Evolutionary conservation across 495 filamentous ascomycete species (phyloP).

Genomic region (Aspergillus saccharolyticus): DNA sequence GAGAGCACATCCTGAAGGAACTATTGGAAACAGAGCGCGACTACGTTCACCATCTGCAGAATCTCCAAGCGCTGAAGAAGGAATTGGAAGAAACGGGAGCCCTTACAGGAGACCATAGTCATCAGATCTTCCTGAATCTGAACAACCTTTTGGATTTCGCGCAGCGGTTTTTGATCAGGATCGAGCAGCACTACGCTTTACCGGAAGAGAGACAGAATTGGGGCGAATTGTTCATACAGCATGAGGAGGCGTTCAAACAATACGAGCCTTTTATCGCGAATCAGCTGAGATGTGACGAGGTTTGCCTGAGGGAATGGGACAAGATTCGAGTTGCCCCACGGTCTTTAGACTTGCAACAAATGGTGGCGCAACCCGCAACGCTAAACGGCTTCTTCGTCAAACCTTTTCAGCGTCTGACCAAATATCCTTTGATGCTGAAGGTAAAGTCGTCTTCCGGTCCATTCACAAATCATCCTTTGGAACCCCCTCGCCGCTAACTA

Average conservation of each 20-base stretch:
- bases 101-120: conserved; percentile 82
- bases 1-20: conserved; percentile 84
- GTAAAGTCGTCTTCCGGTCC: conserved; percentile 43
- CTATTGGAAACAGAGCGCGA: conserved; percentile 91
- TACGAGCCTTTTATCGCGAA: conserved; percentile 98
- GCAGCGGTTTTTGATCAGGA: conserved; percentile 85
- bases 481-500: neutral
- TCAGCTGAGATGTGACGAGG: conserved; percentile 55
- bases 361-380: conserved; percentile 54
- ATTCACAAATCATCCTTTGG: neutral
- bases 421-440: conserved; percentile 86
- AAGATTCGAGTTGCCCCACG: conserved; percentile 53
- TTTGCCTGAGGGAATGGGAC: conserved; percentile 48
- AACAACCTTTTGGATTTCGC: conserved; percentile 94
- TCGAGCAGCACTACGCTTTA: conserved; percentile 89
- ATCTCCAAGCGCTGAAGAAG: conserved; percentile 88
- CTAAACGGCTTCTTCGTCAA: conserved; percentile 91
- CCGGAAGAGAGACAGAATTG: conserved; percentile 78
- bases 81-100: conserved; percentile 80
- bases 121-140: conserved; percentile 94
- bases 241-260: conserved; percentile 76
- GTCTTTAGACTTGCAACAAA: conserved; percentile 52
- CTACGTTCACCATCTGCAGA: conserved; percentile 97
- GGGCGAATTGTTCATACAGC: conserved; percentile 76
- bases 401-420: conserved; percentile 90